Conservation (phyloP, 768 basidiomycete genomes). For the Calocybe cyanea region DNA sequence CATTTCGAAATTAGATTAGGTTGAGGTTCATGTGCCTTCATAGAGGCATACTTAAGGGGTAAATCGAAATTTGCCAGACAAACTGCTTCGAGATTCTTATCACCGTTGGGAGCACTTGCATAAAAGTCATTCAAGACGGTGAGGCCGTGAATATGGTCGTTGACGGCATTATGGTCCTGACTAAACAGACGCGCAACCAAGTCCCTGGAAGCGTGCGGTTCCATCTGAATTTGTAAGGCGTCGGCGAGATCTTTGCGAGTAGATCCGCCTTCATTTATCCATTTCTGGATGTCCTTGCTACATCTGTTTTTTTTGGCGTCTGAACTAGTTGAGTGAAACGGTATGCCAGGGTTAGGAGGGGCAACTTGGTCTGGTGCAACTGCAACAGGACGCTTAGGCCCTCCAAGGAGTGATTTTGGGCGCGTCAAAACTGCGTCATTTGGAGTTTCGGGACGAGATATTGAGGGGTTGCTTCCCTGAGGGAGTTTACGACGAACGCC, state of each 20-base stretch:
- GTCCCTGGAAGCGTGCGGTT: slow-evolving; percentile 73
- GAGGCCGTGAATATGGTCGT: slow-evolving; percentile 84
- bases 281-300: slow-evolving; percentile 72
- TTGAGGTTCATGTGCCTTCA: slow-evolving; percentile 87
- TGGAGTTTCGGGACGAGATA: slow-evolving; percentile 42
- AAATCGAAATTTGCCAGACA: slow-evolving; percentile 89
- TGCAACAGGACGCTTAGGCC: slow-evolving; percentile 43
- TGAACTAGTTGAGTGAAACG: slow-evolving; percentile 49
- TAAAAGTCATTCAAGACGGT: slow-evolving; percentile 74
- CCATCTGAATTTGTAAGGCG: slow-evolving; percentile 87
- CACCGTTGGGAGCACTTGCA: slow-evolving; percentile 48
- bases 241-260: slow-evolving; percentile 87
- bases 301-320: slow-evolving; percentile 67
- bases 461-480: slow-evolving; percentile 51
- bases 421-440: slow-evolving; percentile 31
- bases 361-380: slow-evolving; percentile 27
- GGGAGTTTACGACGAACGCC: slow-evolving; percentile 75
- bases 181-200: slow-evolving; percentile 81
- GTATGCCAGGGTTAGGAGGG: slow-evolving; percentile 29
- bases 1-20: slow-evolving; percentile 86
- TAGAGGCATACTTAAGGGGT: slow-evolving; percentile 88
- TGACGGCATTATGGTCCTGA: slow-evolving; percentile 92
- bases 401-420: slow-evolving; percentile 31
- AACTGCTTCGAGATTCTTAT: slow-evolving; percentile 55
- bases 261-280: slow-evolving; percentile 84